These are phyloP conservation scores for Silene coronaria DNA, from an alignment of 179 eudicot genomes.

Conservation along the genomic window DNA sequence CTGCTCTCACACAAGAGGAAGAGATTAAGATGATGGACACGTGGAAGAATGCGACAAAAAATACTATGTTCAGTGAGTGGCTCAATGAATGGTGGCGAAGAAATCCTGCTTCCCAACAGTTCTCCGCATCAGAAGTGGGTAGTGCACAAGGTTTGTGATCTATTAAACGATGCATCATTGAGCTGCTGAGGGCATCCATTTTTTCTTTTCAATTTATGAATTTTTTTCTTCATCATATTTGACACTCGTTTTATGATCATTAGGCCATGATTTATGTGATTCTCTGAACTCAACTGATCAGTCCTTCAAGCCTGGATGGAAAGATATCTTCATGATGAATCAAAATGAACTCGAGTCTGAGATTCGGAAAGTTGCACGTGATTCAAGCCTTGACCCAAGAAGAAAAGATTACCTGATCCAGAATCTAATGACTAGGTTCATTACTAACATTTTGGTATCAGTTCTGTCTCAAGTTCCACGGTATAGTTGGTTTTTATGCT, in stretches of 20 bases:
- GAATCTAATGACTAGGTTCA: constrained; percentile 88
- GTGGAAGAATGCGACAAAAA: constrained; percentile 91
- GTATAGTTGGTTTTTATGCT: constrained; percentile 9
- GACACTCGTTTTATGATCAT: constrained; percentile 2
- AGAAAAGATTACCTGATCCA: constrained; percentile 88
- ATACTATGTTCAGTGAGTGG: constrained; percentile 98
- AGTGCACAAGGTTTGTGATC: constrained; percentile 44
- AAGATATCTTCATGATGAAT: constrained; percentile 93
- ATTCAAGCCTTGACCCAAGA: constrained; percentile 89
- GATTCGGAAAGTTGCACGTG: constrained; percentile 89
- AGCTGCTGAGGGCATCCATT: neutral
- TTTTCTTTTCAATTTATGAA: neutral
- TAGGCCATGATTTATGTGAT: constrained; percentile 56
- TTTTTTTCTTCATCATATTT: neutral
- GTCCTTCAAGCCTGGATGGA: constrained; percentile 98
- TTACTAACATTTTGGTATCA: constrained; percentile 3
- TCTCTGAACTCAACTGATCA: constrained; percentile 53
- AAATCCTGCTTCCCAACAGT: constrained; percentile 47
- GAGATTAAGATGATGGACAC: constrained; percentile 96
- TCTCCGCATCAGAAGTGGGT: constrained; percentile 40
- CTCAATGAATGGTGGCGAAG: constrained; percentile 93
- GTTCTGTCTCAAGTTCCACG: neutral
- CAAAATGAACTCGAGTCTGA: constrained; percentile 95
- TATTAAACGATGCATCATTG: constrained; percentile 3
- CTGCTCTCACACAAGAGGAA: constrained; percentile 95